phyloP scores from a whole-genome alignment of 2,329 filamentous ascomycete species.

The Thielaviopsis ethacetica region DNA sequence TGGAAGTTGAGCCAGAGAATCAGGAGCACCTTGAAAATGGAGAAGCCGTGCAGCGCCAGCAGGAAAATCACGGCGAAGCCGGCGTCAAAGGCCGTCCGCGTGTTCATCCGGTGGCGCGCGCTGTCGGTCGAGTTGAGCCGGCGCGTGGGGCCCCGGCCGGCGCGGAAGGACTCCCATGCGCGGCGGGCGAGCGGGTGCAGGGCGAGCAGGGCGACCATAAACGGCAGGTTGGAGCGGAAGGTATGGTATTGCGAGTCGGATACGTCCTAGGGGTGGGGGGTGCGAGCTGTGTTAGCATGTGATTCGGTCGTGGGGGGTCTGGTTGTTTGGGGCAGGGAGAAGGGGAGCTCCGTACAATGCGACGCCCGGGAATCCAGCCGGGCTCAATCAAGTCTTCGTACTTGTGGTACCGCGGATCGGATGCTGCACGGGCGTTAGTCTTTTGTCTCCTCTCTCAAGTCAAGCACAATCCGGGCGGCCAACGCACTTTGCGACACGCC shows the following conservation, averaged over 20 bases:
- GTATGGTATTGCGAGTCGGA: constrained; percentile 76
- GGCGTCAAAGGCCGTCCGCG: constrained; percentile 57
- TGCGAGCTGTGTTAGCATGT: neutral
- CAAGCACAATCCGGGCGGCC: neutral
- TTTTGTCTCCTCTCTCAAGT: constrained; percentile 12
- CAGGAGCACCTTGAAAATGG: constrained; percentile 60
- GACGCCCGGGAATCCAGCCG: constrained; percentile 85
- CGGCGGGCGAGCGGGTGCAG: constrained; percentile 67
- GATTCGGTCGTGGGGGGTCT: neutral
- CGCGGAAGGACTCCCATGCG: constrained; percentile 39
- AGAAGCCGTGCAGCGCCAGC: constrained; percentile 66
- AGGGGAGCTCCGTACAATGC: constrained; percentile 47
- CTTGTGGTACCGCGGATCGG: constrained; percentile 63
- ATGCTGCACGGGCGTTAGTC: constrained; percentile 37
- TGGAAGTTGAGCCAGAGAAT: constrained; percentile 74
- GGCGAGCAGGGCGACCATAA: constrained; percentile 55
- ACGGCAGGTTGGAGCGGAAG: constrained; percentile 76
- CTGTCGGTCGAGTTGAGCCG: constrained; percentile 35
- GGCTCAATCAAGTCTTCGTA: constrained; percentile 54
- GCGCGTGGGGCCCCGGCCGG: constrained; percentile 14
- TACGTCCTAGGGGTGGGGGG: constrained; percentile 45
- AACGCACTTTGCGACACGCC: constrained; percentile 64
- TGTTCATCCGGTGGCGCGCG: constrained; percentile 40
- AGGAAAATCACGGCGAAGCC: constrained; percentile 69
- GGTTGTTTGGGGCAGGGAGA: no score